Percentiles rank a stretch among this genome's conserved stretches.
These are phyloP conservation scores for Pseudogymnoascus sp. DNA, from an alignment of 2,329 filamentous ascomycete species.

Conservation along the genomic window DNA sequence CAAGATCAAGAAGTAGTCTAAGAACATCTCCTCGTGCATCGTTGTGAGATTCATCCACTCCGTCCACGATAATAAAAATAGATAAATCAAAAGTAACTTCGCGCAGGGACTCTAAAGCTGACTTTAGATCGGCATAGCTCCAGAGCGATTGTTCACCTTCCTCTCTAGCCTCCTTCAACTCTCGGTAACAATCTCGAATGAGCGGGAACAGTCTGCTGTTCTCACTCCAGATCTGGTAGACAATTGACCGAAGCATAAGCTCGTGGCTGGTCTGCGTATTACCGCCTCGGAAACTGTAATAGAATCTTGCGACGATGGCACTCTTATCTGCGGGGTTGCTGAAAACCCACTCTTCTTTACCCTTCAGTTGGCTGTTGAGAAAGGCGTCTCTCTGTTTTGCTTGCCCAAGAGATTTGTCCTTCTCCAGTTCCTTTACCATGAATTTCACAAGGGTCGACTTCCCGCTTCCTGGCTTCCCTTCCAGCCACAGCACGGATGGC, in stretches of 20 bases:
- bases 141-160: background rate
- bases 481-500: constrained; percentile 8
- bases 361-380: background rate
- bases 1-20: constrained; percentile 1
- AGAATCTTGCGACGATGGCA: constrained; percentile 13
- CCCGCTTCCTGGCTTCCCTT: constrained; percentile 17
- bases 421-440: background rate
- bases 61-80: constrained; percentile 13
- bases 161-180: background rate
- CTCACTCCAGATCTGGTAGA: constrained; percentile 11
- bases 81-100: background rate
- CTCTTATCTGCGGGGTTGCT: background rate
- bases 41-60: constrained; percentile 15
- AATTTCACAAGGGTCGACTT: constrained; percentile 14
- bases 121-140: constrained; percentile 8
- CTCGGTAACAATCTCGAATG: constrained; percentile 9
- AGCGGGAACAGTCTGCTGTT: constrained; percentile 8
- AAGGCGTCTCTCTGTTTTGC: background rate
- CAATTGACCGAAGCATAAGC: constrained; percentile 14
- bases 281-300: constrained; percentile 13
- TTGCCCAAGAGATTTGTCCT: background rate
- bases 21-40: constrained; percentile 8
- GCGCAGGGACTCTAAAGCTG: background rate
- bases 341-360: background rate
- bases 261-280: constrained; percentile 10